Percentiles rank a stretch among this genome's conserved stretches.
Evolutionary conservation across 768 basidiomycete genomes (phyloP).

Genomic region (Tricholoma terreum): DNA sequence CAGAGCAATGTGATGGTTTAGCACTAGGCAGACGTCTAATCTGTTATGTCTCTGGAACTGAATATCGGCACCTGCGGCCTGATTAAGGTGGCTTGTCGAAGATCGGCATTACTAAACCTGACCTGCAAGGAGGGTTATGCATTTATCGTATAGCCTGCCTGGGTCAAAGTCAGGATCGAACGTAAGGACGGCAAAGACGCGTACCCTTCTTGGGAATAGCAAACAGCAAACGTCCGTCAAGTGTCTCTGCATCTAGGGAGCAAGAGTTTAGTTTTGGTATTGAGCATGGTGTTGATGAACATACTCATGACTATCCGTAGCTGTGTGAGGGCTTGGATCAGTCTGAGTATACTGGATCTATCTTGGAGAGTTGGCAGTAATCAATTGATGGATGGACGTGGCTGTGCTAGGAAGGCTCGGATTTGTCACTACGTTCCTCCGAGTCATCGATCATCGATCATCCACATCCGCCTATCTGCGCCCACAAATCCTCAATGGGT

Average conservation of each 20-base stretch:
- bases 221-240: conserved; percentile 85
- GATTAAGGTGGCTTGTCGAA: conserved; percentile 6
- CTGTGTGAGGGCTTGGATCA: too few relatives aligned
- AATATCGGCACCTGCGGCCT: conserved; percentile 80
- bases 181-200: neutral
- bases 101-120: conserved; percentile 14
- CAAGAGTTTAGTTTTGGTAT: neutral
- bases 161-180: conserved; percentile 2
- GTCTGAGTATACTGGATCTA: too few relatives aligned
- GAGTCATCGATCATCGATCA: too few relatives aligned
- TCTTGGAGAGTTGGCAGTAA: too few relatives aligned
- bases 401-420: too few relatives aligned
- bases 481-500: too few relatives aligned
- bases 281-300: neutral
- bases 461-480: too few relatives aligned
- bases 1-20: conserved; percentile 94
- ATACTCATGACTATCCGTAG: conserved; percentile 12
- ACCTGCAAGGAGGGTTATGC: conserved; percentile 83
- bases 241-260: conserved; percentile 60
- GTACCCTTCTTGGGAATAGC: conserved; percentile 97
- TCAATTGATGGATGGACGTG: too few relatives aligned
- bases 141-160: conserved; percentile 81
- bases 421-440: too few relatives aligned
- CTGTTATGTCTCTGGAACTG: conserved; percentile 86
- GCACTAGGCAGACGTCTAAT: conserved; percentile 90